phyloP scores from a whole-genome alignment of 306 rosid species.

The Oxytropis ochrocephala region DNA sequence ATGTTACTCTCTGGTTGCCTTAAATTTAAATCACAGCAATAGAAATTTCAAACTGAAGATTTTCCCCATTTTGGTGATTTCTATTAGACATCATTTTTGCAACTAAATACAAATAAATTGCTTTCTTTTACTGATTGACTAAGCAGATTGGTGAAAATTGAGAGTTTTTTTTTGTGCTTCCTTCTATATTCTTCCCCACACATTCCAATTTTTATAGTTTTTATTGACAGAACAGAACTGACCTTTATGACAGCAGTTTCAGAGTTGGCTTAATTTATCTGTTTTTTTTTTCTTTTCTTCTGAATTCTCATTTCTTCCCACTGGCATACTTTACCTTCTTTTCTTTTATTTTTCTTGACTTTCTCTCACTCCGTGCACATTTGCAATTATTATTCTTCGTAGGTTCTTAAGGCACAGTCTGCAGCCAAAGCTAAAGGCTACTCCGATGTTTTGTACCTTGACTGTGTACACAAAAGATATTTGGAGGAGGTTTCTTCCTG shows the following conservation, averaged over 20 bases:
- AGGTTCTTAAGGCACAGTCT: conserved; percentile 95
- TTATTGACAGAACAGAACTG: neutral
- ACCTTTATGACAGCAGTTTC: neutral
- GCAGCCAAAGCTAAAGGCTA: conserved; percentile 90
- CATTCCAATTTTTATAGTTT: neutral
- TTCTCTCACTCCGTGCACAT: neutral
- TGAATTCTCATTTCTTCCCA: conserved; percentile 9
- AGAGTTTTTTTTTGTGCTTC: neutral
- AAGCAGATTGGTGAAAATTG: neutral
- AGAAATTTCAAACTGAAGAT: neutral
- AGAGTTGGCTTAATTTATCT: conserved; percentile 8
- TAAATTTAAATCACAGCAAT: conserved; percentile 3
- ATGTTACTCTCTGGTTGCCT: neutral
- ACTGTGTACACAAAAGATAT: conserved; percentile 81
- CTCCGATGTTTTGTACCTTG: conserved; percentile 91
- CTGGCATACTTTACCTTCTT: neutral
- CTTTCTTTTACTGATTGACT: neutral
- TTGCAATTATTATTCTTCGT: conserved; percentile 19
- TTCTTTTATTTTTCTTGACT: neutral
- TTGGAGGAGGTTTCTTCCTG: conserved; percentile 98
- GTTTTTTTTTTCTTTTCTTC: conserved; percentile 10
- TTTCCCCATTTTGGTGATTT: neutral
- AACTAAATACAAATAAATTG: neutral
- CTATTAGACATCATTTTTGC: neutral
- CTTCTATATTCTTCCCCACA: conserved; percentile 7